Conservation (phyloP, 257 asterid genomes). For the Gentiana dahurica region DNA sequence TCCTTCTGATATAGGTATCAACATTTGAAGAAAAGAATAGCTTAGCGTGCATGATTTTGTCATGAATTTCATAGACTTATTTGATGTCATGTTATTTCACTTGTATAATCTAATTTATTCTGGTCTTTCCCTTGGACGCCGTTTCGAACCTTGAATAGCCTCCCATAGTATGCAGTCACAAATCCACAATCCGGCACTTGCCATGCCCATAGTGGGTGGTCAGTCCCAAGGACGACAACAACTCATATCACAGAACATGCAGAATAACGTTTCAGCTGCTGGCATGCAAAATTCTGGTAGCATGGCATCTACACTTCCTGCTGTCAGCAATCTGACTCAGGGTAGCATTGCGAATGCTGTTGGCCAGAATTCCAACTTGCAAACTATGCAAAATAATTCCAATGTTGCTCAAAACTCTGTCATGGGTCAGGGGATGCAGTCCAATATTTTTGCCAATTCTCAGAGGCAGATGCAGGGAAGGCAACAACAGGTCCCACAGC, state of each 20-base stretch:
- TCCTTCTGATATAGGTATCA: constrained; percentile 58
- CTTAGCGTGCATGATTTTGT: too few relatives aligned
- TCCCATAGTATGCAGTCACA: constrained; percentile 72
- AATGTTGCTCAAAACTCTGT: constrained; percentile 44
- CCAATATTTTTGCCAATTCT: constrained; percentile 61
- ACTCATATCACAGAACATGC: constrained; percentile 56
- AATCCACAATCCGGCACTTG: constrained; percentile 58
- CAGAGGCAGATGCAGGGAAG: constrained; percentile 73
- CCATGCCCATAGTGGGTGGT: constrained; percentile 46
- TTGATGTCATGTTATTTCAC: too few relatives aligned
- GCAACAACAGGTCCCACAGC: constrained; percentile 55
- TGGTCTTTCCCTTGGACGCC: neutral
- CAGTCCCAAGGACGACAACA: constrained; percentile 84
- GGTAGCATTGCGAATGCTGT: constrained; percentile 49
- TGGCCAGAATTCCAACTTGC: constrained; percentile 58
- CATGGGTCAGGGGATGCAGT: constrained; percentile 66
- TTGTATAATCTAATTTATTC: neutral
- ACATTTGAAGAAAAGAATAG: neutral
- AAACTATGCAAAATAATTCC: constrained; percentile 54
- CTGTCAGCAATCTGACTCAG: constrained; percentile 54
- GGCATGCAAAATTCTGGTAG: constrained; percentile 64
- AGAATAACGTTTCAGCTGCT: constrained; percentile 46
- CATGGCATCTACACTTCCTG: constrained; percentile 48
- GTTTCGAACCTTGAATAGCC: constrained; percentile 24
- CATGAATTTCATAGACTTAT: too few relatives aligned